Evolutionary conservation across 2,329 filamentous ascomycete species (phyloP).

Genomic region (Thielaviopsis cerberus): DNA sequence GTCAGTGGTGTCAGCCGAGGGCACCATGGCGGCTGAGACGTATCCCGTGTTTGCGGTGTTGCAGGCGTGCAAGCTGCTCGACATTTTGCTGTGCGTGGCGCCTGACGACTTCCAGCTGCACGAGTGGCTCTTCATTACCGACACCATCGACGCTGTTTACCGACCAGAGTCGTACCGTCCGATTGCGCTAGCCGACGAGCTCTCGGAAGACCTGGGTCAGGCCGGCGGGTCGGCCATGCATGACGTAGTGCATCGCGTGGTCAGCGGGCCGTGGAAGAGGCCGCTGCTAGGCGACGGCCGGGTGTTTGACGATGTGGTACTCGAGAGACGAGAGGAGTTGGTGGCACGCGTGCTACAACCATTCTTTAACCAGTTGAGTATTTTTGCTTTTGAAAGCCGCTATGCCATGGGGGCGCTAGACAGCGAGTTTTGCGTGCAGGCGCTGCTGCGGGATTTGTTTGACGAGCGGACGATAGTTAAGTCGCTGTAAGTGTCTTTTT

Average conservation of each 20-base stretch:
- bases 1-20: slow-evolving; percentile 50
- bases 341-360: slow-evolving; percentile 63
- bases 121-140: slow-evolving; percentile 93
- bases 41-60: slow-evolving; percentile 63
- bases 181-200: slow-evolving; percentile 63
- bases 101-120: slow-evolving; percentile 97
- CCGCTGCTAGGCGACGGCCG: slow-evolving; percentile 34
- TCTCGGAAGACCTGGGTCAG: slow-evolving; percentile 55
- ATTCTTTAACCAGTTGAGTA: slow-evolving; percentile 82
- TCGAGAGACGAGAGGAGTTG: slow-evolving; percentile 48
- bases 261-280: slow-evolving; percentile 22
- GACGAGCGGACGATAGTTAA: slow-evolving; percentile 54
- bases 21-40: slow-evolving; percentile 44
- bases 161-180: slow-evolving; percentile 50
- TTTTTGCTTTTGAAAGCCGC: slow-evolving; percentile 79
- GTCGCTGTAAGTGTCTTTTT: slow-evolving; percentile 26
- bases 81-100: slow-evolving; percentile 66
- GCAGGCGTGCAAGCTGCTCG: slow-evolving; percentile 85
- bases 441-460: slow-evolving; percentile 57
- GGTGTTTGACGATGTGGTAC: slow-evolving; percentile 34
- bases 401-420: slow-evolving; percentile 67
- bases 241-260: slow-evolving; percentile 18
- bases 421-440: slow-evolving; percentile 40
- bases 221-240: slow-evolving; percentile 18
- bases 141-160: slow-evolving; percentile 92